Evolutionary conservation across 257 asterid species (phyloP).

Genomic region (Fraxinus quadrangulata): DNA sequence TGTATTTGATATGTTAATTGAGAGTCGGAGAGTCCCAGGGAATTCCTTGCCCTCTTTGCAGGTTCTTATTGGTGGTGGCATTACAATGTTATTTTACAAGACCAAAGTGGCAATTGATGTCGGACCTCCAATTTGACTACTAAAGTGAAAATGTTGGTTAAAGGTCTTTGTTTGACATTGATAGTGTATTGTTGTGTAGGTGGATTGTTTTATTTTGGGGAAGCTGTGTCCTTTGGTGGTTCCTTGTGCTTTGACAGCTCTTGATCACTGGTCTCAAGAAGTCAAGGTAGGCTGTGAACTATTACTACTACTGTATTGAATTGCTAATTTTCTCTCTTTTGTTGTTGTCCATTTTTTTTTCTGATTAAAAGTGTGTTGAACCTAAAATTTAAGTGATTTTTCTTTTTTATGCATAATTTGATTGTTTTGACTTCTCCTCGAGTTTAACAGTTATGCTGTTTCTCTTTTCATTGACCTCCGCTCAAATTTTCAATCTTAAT

Average conservation of each 20-base stretch:
- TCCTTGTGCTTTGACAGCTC: slow-evolving; percentile 85
- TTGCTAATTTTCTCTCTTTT: neutral
- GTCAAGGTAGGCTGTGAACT: slow-evolving; percentile 66
- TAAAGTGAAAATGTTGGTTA: neutral
- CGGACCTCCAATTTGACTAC: neutral
- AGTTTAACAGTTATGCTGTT: slow-evolving; percentile 4
- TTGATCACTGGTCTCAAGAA: slow-evolving; percentile 97
- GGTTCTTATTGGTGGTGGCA: neutral
- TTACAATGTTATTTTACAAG: neutral
- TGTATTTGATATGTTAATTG: neutral
- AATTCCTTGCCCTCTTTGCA: neutral
- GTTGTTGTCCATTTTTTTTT: neutral
- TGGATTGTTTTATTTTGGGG: slow-evolving; percentile 71
- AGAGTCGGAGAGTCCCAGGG: neutral
- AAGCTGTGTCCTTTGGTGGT: slow-evolving; percentile 73
- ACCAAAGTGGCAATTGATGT: neutral
- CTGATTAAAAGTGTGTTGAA: neutral
- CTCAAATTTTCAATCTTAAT: neutral
- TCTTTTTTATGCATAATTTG: slow-evolving; percentile 4
- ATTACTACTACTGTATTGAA: neutral
- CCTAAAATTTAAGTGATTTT: neutral
- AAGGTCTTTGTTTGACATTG: neutral
- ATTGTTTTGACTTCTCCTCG: slow-evolving; percentile 1
- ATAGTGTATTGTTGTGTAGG: slow-evolving; percentile 39
- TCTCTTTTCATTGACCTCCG: neutral